Evolutionary conservation across 2,329 filamentous ascomycete genomes (phyloP).

Genomic region (Fusarium sp.): DNA sequence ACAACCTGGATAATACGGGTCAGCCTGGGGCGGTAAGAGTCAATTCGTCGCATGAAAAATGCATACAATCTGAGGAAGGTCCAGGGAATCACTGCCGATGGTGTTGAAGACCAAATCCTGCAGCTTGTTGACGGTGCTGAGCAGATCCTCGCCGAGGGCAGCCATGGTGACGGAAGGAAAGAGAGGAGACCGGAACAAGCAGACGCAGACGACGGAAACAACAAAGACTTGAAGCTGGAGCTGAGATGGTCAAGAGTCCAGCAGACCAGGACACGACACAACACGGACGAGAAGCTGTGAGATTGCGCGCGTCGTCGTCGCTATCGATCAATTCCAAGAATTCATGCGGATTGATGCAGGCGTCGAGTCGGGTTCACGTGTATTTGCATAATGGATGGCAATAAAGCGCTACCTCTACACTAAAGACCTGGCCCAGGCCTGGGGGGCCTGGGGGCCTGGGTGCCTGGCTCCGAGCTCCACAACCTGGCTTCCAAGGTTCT

Average conservation of each 20-base stretch:
- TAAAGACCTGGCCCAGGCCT: not conserved
- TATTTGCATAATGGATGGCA: conserved; percentile 26
- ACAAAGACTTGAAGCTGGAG: conserved; percentile 9
- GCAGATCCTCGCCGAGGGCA: conserved; percentile 93
- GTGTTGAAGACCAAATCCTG: conserved; percentile 99
- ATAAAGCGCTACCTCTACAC: not conserved
- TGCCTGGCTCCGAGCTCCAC: conserved; percentile 22
- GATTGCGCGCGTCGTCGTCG: conserved; percentile 44
- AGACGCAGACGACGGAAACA: conserved; percentile 19
- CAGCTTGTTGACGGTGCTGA: conserved; percentile 96
- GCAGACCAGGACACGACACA: conserved; percentile 28
- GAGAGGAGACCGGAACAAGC: not conserved
- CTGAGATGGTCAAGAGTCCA: conserved; percentile 37
- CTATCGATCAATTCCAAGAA: conserved; percentile 44
- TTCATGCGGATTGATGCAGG: conserved; percentile 44
- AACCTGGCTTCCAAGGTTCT: conserved; percentile 16
- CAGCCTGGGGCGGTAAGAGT: conserved; percentile 22
- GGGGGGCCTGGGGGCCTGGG: not conserved
- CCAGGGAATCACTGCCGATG: conserved; percentile 97
- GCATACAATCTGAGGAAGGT: conserved; percentile 96
- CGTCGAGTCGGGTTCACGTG: conserved; percentile 42
- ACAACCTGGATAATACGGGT: conserved; percentile 78
- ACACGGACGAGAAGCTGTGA: conserved; percentile 25
- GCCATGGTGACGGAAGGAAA: conserved; percentile 73
- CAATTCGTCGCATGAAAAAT: conserved; percentile 26